Base-by-base conservation (phyloP, 1,284 basidiomycete species). In the Cutaneotrichosporon arboriforme region DNA sequence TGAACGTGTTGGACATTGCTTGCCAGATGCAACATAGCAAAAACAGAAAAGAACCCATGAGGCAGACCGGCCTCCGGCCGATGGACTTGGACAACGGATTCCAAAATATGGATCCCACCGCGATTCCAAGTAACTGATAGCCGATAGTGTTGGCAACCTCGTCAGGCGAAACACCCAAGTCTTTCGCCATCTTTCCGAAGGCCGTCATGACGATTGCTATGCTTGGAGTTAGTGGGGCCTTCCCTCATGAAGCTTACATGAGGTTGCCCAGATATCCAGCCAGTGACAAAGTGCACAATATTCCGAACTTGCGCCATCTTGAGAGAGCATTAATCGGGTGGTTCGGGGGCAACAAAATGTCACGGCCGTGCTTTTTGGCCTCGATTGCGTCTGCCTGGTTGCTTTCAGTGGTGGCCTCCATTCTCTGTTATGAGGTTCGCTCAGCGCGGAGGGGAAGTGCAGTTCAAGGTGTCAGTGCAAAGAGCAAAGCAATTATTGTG, bases 111-210 rank as follows among this genome's bases (percentile, higher is more conserved):
- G 70, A 65, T 2, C 74, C 74, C 4, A 72, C 65, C 1, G 69
- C 72, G n/a, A 70, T 60, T 26, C 74, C 74, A 13, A 75, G 65
- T n/a, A 75, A 63, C 20, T 57, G 59, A 58, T 72, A 72, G 10
- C 72, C 72, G 49, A 74, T 69, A 1, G 70, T 61, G 57, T 74
- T 69, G 23, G 72, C 68, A 9, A 66, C 67, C 4, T 61, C 53
- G 2, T 63, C 51, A 4, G 69, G 66, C n/a, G 60, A 54, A 3
- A 59, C 57, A 9, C n/a, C n/a, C 14, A 54, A 51, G 12, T 26
- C 3, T 20, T 38, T 22, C 15, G 23, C 49, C 34, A 57, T 52
- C 20, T 9, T 26, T n/a, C 2, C 15, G n/a, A 62, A 58, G 8
- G 60, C 58, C 1, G 52, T 51, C 39, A 58, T 51, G 17, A 57